Percentiles rank a stretch among this genome's conserved stretches.
These are phyloP conservation scores for Graphilbum fragrans DNA, from an alignment of 2,329 filamentous ascomycete species.

Conservation along the genomic window DNA sequence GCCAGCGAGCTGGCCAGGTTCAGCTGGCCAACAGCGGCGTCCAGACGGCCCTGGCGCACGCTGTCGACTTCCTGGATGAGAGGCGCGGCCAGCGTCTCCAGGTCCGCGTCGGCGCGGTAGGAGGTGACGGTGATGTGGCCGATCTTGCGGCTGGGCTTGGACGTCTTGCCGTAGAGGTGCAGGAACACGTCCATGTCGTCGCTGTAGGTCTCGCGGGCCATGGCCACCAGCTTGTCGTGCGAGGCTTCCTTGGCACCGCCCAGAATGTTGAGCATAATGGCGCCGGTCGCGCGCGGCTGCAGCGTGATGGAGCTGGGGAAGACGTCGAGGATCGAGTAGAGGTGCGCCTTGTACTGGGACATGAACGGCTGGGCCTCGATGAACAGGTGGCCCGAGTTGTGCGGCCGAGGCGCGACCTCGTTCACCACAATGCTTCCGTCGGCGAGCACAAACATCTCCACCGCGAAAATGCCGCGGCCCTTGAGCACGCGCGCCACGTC, in stretches of 20 bases:
- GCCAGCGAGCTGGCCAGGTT: slow-evolving; percentile 10
- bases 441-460: slow-evolving; percentile 83
- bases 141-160: slow-evolving; percentile 84
- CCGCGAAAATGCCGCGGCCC: slow-evolving; percentile 88
- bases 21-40: slow-evolving; percentile 26
- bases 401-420: slow-evolving; percentile 69
- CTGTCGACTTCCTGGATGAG: slow-evolving; percentile 54
- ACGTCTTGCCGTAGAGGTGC: slow-evolving; percentile 86
- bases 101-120: slow-evolving; percentile 47
- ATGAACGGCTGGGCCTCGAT: slow-evolving; percentile 80
- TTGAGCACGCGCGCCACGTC: slow-evolving; percentile 69
- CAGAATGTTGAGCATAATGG: slow-evolving; percentile 74
- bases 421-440: slow-evolving; percentile 66
- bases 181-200: slow-evolving; percentile 43
- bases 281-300: slow-evolving; percentile 43
- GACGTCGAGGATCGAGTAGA: slow-evolving; percentile 66
- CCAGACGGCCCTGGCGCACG: slow-evolving; percentile 43
- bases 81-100: slow-evolving; percentile 46
- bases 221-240: slow-evolving; percentile 38
- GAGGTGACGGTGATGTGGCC: slow-evolving; percentile 81
- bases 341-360: slow-evolving; percentile 87
- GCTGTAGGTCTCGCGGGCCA: slow-evolving; percentile 24
- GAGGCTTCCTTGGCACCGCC: slow-evolving; percentile 55
- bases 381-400: slow-evolving; percentile 92
- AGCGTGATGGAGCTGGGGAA: slow-evolving; percentile 27